A percentile compares a stretch with the other conserved stretches of the same genome.
Evolutionary conservation across 140 eudicot genomes (phyloP).

Genomic region (Ambrosia hybrid): DNA sequence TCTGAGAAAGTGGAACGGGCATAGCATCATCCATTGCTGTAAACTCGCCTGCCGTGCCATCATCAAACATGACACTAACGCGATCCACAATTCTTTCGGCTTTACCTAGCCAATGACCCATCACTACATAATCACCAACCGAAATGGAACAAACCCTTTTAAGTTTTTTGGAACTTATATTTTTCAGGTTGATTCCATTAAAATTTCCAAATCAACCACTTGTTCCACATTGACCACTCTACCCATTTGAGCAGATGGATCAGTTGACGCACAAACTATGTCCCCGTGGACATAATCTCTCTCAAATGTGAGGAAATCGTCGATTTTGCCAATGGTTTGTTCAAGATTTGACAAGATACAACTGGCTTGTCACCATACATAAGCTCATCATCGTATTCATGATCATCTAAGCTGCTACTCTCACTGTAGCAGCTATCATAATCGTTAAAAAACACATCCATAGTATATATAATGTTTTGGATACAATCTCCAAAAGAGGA

Average conservation of each 20-base stretch:
- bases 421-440: slow-evolving; percentile 70
- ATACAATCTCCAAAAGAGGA: background rate
- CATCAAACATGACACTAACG: slow-evolving; percentile 57
- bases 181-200: slow-evolving; percentile 41
- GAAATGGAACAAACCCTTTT: slow-evolving; percentile 50
- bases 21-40: slow-evolving; percentile 36
- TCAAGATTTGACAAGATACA: slow-evolving; percentile 66
- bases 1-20: slow-evolving; percentile 45
- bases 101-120: slow-evolving; percentile 74
- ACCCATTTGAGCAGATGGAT: slow-evolving; percentile 66
- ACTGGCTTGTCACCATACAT: slow-evolving; percentile 57
- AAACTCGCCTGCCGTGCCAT: slow-evolving; percentile 54
- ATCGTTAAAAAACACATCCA: slow-evolving; percentile 60
- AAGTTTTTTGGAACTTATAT: slow-evolving; percentile 40
- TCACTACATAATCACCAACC: slow-evolving; percentile 57
- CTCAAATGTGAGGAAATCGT: slow-evolving; percentile 71
- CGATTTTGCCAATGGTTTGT: slow-evolving; percentile 59
- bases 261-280: slow-evolving; percentile 41
- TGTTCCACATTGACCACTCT: slow-evolving; percentile 47
- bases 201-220: slow-evolving; percentile 62
- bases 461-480: slow-evolving; percentile 12
- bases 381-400: slow-evolving; percentile 51
- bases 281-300: slow-evolving; percentile 56
- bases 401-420: slow-evolving; percentile 59
- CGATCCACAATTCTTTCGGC: slow-evolving; percentile 48